Percentiles rank a stretch among this genome's conserved stretches.
phyloP scores from a whole-genome alignment of 1,284 basidiomycete genomes.

The Tylopilus sp. region DNA sequence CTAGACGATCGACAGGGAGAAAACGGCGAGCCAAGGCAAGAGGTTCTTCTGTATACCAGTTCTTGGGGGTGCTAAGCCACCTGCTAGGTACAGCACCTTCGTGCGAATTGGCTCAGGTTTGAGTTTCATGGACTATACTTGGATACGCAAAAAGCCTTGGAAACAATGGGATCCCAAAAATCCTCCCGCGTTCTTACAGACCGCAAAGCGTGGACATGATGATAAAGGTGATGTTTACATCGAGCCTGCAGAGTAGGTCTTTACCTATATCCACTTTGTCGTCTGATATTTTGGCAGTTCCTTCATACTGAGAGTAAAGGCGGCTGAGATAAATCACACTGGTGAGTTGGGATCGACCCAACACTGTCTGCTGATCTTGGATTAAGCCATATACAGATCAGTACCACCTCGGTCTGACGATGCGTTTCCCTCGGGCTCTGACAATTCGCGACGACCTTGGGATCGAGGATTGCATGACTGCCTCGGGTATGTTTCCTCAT shows the following conservation, averaged over 20 bases:
- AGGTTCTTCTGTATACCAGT: neutral
- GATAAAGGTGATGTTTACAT: slow-evolving; percentile 82
- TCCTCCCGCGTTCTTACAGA: slow-evolving; percentile 60
- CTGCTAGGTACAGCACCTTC: slow-evolving; percentile 68
- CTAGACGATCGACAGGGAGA: slow-evolving; percentile 59
- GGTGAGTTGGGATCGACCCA: slow-evolving; percentile 41
- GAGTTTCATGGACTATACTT: slow-evolving; percentile 78
- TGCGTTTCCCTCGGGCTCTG: slow-evolving; percentile 87
- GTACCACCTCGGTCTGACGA: slow-evolving; percentile 71
- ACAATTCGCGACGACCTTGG: slow-evolving; percentile 71
- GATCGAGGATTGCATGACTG: slow-evolving; percentile 65
- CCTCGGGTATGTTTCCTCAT: slow-evolving; percentile 46
- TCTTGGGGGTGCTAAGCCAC: neutral
- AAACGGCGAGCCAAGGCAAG: slow-evolving; percentile 61
- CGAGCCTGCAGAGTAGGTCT: slow-evolving; percentile 68
- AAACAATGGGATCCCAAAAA: slow-evolving; percentile 65
- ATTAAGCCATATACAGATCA: slow-evolving; percentile 44
- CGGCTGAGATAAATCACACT: slow-evolving; percentile 77
- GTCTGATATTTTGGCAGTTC: slow-evolving; percentile 47
- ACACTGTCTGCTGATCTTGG: too few relatives aligned
- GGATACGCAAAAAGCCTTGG: slow-evolving; percentile 75
- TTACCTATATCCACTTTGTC: neutral
- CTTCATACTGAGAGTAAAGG: slow-evolving; percentile 87
- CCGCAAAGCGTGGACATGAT: slow-evolving; percentile 55
- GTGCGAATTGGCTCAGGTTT: slow-evolving; percentile 86